These are phyloP conservation scores for Priceomyces melissophilus DNA, from an alignment of 805 yeast genomes.

Conservation along the genomic window DNA sequence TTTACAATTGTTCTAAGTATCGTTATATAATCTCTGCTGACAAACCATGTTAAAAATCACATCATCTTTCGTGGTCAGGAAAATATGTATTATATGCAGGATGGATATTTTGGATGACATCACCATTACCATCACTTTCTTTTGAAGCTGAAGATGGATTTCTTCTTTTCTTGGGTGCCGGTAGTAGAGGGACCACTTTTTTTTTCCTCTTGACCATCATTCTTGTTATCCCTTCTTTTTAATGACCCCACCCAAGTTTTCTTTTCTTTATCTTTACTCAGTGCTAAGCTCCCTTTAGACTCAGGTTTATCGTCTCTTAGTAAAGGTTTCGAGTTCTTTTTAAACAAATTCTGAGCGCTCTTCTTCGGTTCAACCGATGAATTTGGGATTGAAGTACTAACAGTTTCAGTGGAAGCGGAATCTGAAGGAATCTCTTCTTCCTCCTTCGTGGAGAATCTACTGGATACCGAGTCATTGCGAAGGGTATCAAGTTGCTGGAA, in stretches of 20 bases:
- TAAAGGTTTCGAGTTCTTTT: conserved; percentile 26
- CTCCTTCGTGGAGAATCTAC: conserved; percentile 8
- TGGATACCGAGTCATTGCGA: conserved; percentile 9
- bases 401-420: conserved; percentile 11
- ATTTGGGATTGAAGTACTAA: not conserved
- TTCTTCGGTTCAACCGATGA: conserved; percentile 5
- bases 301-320: conserved; percentile 6
- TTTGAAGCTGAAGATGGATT: conserved; percentile 37
- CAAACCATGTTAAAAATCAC: conserved; percentile 1
- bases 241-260: conserved; percentile 41
- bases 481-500: conserved; percentile 11
- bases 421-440: conserved; percentile 6
- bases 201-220: conserved; percentile 3
- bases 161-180: conserved; percentile 16
- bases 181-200: conserved; percentile 1
- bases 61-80: not conserved
- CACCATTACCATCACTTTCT: conserved; percentile 14
- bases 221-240: conserved; percentile 27
- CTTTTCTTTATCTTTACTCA: conserved; percentile 22
- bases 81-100: not conserved
- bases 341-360: conserved; percentile 17
- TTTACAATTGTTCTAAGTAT: not conserved
- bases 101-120: not conserved
- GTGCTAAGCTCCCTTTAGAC: not conserved
- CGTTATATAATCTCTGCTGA: not conserved